Percentiles rank a stretch among this genome's conserved stretches.
Conservation (phyloP, 148 eudicot species). For the Pharnaceum exiguum region DNA sequence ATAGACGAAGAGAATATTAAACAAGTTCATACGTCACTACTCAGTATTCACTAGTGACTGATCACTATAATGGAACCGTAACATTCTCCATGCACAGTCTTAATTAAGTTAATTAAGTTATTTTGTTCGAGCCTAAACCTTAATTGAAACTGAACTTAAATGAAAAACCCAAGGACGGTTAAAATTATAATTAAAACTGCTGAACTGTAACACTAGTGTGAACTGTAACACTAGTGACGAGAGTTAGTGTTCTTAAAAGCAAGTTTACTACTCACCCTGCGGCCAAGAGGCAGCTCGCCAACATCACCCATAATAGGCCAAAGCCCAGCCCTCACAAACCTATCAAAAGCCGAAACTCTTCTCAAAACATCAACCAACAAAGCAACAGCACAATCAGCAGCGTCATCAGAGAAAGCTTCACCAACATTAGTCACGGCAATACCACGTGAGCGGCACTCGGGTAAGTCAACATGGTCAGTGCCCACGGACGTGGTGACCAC, state of each 20-base stretch:
- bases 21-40: too few species aligned
- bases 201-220: too few species aligned
- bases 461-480: slow-evolving; percentile 50
- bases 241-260: not conserved
- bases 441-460: slow-evolving; percentile 59
- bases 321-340: slow-evolving; percentile 47
- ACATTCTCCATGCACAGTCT: too few species aligned
- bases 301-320: slow-evolving; percentile 55
- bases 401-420: slow-evolving; percentile 62
- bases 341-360: slow-evolving; percentile 37
- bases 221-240: too few species aligned
- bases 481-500: slow-evolving; percentile 44
- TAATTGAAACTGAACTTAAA: too few species aligned
- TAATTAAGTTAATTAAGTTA: too few species aligned
- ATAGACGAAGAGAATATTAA: too few species aligned
- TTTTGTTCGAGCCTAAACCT: too few species aligned
- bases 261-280: slow-evolving; percentile 29
- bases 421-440: slow-evolving; percentile 54
- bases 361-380: slow-evolving; percentile 62
- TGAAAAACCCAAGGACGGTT: too few species aligned
- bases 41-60: too few species aligned
- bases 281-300: slow-evolving; percentile 37
- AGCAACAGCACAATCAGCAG: slow-evolving; percentile 63
- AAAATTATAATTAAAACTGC: too few species aligned
- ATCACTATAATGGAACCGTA: too few species aligned